A percentile compares a stretch with the other conserved stretches of the same genome.
phyloP scores from a whole-genome alignment of 441 rosid species.

The Eutrema salsugineum region DNA sequence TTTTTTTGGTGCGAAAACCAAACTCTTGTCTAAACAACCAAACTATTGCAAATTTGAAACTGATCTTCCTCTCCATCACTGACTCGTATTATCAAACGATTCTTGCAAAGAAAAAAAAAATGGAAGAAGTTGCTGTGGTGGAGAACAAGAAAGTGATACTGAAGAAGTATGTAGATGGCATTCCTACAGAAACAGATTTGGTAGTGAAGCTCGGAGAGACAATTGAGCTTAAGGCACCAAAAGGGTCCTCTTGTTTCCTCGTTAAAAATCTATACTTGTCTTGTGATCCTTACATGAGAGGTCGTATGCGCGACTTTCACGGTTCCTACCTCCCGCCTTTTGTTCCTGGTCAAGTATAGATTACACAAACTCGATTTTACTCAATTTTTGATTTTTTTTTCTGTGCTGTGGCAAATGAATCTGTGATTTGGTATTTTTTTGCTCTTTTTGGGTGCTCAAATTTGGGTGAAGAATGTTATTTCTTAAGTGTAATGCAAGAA shows the following conservation, averaged over 20 bases:
- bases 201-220: slow-evolving; percentile 19
- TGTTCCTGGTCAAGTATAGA: slow-evolving; percentile 59
- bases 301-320: slow-evolving; percentile 34
- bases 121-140: slow-evolving; percentile 14
- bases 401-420: too few relatives aligned
- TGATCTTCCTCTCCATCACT: background rate
- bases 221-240: slow-evolving; percentile 33
- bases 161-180: slow-evolving; percentile 24
- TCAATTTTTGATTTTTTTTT: background rate
- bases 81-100: background rate
- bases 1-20: too few relatives aligned
- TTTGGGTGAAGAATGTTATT: too few relatives aligned
- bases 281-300: slow-evolving; percentile 50
- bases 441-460: too few relatives aligned
- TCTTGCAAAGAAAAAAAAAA: background rate
- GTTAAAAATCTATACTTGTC: slow-evolving; percentile 52
- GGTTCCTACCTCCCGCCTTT: slow-evolving; percentile 53
- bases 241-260: slow-evolving; percentile 32
- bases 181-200: slow-evolving; percentile 37
- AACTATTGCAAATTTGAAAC: background rate
- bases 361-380: background rate
- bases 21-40: slow-evolving; percentile 7
- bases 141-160: slow-evolving; percentile 40
- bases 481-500: background rate
- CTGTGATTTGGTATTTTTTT: background rate